A percentile compares a stretch with the other conserved stretches of the same genome.
Evolutionary conservation across 1,139 yeast species (phyloP).

Genomic region (Diutina catenulata): DNA sequence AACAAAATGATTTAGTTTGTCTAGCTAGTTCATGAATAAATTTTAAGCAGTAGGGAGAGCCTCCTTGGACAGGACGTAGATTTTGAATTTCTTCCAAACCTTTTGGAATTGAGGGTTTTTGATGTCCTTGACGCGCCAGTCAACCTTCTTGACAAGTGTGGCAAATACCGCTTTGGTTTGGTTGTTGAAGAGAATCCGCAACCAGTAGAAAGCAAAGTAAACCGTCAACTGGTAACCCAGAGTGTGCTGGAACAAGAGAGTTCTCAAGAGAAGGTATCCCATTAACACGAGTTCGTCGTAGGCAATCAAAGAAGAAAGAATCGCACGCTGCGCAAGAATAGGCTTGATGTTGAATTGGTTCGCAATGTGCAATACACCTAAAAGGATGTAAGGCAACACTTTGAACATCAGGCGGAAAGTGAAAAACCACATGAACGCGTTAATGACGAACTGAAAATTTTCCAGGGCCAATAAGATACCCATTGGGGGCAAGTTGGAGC

Average conservation of each 20-base stretch:
- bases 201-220: conserved; percentile 54
- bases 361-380: conserved; percentile 47
- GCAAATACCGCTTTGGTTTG: conserved; percentile 35
- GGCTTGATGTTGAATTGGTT: conserved; percentile 26
- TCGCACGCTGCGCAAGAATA: conserved; percentile 25
- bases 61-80: too few relatives aligned
- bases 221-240: conserved; percentile 55
- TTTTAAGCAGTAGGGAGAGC: too few relatives aligned
- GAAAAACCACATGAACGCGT: conserved; percentile 48
- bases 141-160: conserved; percentile 30
- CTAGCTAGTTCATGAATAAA: too few relatives aligned
- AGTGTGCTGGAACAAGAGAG: conserved; percentile 50
- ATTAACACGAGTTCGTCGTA: conserved; percentile 49
- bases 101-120: conserved; percentile 37
- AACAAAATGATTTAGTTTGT: too few relatives aligned
- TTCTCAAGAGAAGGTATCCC: conserved; percentile 42
- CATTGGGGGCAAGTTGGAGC: conserved; percentile 41
- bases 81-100: conserved; percentile 32
- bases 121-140: conserved; percentile 24
- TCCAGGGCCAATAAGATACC: conserved; percentile 52
- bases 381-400: conserved; percentile 43
- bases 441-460: conserved; percentile 51
- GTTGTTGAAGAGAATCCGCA: conserved; percentile 46
- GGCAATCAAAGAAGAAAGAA: conserved; percentile 40
- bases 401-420: conserved; percentile 59